Evolutionary conservation across 306 rosid species (phyloP).

Genomic region (Carpinus viminea): DNA sequence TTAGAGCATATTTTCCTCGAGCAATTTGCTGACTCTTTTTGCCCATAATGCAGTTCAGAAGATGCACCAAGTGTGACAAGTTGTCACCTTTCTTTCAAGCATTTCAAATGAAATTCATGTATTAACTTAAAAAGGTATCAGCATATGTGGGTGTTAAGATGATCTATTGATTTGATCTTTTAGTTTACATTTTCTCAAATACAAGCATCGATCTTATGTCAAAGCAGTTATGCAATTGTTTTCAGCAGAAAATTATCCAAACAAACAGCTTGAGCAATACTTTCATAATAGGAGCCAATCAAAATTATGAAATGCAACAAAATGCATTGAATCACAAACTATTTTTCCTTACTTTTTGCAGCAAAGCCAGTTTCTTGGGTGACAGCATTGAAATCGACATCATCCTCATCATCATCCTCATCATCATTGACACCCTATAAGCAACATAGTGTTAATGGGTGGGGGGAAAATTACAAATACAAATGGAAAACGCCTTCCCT

Average conservation of each 20-base stretch:
- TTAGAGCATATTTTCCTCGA: background rate
- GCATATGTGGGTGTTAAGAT: background rate
- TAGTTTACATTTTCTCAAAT: background rate
- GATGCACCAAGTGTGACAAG: background rate
- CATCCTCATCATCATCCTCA: conserved; percentile 18
- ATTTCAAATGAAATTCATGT: no score
- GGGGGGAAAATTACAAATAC: conserved; percentile 21
- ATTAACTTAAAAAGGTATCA: no score
- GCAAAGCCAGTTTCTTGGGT: conserved; percentile 33
- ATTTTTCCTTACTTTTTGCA: conserved; percentile 57
- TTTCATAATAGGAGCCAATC: background rate
- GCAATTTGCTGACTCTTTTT: background rate
- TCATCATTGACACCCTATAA: conserved; percentile 45
- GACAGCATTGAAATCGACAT: conserved; percentile 18
- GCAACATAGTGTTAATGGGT: conserved; percentile 6
- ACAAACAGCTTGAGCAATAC: background rate
- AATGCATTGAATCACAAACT: background rate
- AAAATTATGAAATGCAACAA: conserved; percentile 7
- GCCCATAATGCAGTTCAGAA: background rate
- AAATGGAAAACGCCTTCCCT: background rate
- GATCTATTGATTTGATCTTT: background rate
- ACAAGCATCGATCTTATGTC: background rate
- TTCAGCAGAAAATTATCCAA: background rate
- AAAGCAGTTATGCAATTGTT: background rate
- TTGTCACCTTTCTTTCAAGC: background rate